phyloP scores from a whole-genome alignment of 2,329 filamentous ascomycete genomes.

The Aspergillus pseudoviridinutans region DNA sequence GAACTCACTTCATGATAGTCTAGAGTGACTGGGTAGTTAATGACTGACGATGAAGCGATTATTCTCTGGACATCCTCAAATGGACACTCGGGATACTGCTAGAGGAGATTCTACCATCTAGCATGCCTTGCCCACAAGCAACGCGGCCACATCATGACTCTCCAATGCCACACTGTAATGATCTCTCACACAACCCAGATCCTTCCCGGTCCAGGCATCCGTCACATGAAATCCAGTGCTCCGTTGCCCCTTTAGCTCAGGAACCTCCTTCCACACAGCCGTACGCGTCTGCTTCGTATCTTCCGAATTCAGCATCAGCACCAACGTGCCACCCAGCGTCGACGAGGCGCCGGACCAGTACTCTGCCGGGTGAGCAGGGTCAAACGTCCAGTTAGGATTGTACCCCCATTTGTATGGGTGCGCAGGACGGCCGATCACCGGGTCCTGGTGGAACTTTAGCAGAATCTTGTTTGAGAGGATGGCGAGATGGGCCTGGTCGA shows the following conservation, averaged over 20 bases:
- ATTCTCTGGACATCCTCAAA: not conserved
- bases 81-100: not conserved
- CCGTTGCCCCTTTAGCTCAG: conserved; percentile 18
- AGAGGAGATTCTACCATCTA: not conserved
- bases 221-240: conserved; percentile 17
- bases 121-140: conserved; percentile 22
- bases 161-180: conserved; percentile 20
- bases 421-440: conserved; percentile 39
- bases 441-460: conserved; percentile 47
- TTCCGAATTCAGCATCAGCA: conserved; percentile 32
- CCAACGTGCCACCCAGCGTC: conserved; percentile 23
- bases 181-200: conserved; percentile 28
- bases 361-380: conserved; percentile 30
- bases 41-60: not conserved
- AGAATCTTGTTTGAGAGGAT: conserved; percentile 44
- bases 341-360: conserved; percentile 34
- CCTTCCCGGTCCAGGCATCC: conserved; percentile 28
- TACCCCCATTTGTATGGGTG: conserved; percentile 40
- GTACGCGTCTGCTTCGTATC: conserved; percentile 17
- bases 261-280: conserved; percentile 28
- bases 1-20: not conserved
- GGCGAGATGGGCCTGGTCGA: conserved; percentile 34
- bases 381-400: conserved; percentile 32
- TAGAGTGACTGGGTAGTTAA: not conserved
- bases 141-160: conserved; percentile 28